Conservation (phyloP, 176 grass and related monocot genomes). For the Chrysopogon serrulatus region DNA sequence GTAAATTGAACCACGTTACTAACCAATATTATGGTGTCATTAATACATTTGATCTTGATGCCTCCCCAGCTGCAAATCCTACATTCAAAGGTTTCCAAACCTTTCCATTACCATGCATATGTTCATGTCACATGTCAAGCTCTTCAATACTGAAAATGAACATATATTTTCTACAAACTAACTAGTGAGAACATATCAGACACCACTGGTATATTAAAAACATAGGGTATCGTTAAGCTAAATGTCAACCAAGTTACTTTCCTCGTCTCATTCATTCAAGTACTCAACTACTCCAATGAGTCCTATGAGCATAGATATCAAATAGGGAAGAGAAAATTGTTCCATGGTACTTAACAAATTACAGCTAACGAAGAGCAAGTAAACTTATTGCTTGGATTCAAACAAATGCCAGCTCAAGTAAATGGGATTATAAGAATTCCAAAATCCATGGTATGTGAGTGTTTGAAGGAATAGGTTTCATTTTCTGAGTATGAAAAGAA, state of each 20-base stretch:
- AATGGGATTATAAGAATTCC: background rate
- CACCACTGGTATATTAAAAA: conserved; percentile 5
- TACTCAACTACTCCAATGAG: background rate
- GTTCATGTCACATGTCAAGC: conserved; percentile 1
- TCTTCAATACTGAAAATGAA: background rate
- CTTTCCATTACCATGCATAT: background rate
- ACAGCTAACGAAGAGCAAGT: background rate
- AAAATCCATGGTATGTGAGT: background rate
- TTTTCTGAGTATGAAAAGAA: conserved; percentile 2
- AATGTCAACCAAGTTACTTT: background rate
- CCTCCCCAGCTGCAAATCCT: background rate
- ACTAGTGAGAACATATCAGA: background rate
- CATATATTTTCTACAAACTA: background rate
- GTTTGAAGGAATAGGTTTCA: background rate
- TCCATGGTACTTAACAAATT: background rate
- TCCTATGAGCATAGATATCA: background rate
- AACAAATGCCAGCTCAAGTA: conserved; percentile 19
- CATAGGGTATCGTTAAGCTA: background rate
- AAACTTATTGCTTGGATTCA: background rate
- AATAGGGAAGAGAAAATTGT: background rate
- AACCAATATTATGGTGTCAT: background rate
- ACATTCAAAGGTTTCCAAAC: background rate
- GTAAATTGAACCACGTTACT: background rate
- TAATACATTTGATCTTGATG: background rate
- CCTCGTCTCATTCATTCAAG: background rate